Percentiles rank a stretch among this genome's conserved stretches.
These are phyloP conservation scores for Monilinia polystroma DNA, from an alignment of 2,329 filamentous ascomycete genomes.

Conservation along the genomic window DNA sequence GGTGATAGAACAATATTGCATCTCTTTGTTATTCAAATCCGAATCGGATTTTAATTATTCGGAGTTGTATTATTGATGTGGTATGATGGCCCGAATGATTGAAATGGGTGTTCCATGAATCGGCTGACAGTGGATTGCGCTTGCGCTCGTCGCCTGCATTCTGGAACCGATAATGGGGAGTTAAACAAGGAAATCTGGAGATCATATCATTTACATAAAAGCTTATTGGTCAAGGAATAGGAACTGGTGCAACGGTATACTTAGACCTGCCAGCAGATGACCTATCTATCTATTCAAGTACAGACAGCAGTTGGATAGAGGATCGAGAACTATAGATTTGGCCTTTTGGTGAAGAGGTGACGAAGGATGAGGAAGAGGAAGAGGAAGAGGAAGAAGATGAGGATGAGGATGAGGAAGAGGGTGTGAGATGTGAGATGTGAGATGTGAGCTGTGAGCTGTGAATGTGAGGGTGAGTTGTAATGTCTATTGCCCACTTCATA, in stretches of 20 bases:
- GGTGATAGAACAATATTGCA: background rate
- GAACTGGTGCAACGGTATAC: background rate
- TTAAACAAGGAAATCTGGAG: background rate
- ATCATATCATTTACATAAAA: background rate
- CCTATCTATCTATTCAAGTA: background rate
- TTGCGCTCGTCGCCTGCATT: constrained; percentile 6
- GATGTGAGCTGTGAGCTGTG: no score
- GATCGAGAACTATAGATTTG: background rate
- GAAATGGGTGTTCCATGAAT: constrained; percentile 13
- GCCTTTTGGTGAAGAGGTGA: background rate
- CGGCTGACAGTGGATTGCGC: background rate
- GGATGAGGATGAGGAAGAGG: no score
- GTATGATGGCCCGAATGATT: background rate
- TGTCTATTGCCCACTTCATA: no score
- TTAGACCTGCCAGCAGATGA: constrained; percentile 18
- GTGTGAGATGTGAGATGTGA: no score
- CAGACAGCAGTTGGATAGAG: background rate
- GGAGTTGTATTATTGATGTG: constrained; percentile 1
- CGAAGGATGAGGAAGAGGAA: no score
- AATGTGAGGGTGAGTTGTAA: no score
- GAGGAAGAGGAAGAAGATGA: no score
- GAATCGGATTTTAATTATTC: background rate
- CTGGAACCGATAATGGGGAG: constrained; percentile 14
- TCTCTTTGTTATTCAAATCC: background rate
- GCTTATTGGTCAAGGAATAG: background rate